Evolutionary conservation across 2,329 filamentous ascomycete species (phyloP).

Genomic region (Trichoderma lentiforme): DNA sequence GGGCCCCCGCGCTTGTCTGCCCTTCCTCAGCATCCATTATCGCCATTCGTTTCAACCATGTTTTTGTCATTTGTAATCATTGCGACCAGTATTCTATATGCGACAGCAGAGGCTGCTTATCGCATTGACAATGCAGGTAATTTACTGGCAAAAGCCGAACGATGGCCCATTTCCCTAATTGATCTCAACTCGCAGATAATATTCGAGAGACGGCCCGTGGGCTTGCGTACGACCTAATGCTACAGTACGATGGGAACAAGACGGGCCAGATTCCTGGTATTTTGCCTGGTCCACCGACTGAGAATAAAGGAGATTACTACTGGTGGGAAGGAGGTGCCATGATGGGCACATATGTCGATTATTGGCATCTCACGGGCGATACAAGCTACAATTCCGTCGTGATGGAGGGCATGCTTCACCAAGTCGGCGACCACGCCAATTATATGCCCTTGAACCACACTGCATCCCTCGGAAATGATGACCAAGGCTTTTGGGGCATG

Average conservation of each 20-base stretch:
- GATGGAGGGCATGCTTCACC: constrained; percentile 54
- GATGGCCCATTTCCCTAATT: neutral
- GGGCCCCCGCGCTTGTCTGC: neutral
- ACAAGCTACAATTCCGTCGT: constrained; percentile 58
- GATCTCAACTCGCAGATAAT: constrained; percentile 33
- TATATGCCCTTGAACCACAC: constrained; percentile 61
- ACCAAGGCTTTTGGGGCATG: constrained; percentile 69
- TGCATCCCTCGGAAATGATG: constrained; percentile 62
- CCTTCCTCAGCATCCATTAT: neutral
- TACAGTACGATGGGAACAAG: constrained; percentile 50
- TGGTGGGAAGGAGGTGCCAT: constrained; percentile 73
- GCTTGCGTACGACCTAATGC: constrained; percentile 50
- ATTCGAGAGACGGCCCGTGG: constrained; percentile 45
- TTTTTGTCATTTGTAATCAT: neutral
- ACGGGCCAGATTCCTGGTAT: constrained; percentile 54
- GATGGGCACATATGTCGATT: constrained; percentile 67
- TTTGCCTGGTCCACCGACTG: constrained; percentile 51
- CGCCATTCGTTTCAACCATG: neutral
- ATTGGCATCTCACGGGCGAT: constrained; percentile 67
- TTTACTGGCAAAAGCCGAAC: neutral
- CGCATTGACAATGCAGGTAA: neutral
- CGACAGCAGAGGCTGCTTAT: neutral
- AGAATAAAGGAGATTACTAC: constrained; percentile 55
- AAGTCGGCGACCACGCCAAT: constrained; percentile 54
- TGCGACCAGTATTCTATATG: neutral